A percentile compares a stretch with the other conserved stretches of the same genome.
phyloP scores from a whole-genome alignment of 2,329 filamentous ascomycete genomes.

The Triangularia setosa region DNA sequence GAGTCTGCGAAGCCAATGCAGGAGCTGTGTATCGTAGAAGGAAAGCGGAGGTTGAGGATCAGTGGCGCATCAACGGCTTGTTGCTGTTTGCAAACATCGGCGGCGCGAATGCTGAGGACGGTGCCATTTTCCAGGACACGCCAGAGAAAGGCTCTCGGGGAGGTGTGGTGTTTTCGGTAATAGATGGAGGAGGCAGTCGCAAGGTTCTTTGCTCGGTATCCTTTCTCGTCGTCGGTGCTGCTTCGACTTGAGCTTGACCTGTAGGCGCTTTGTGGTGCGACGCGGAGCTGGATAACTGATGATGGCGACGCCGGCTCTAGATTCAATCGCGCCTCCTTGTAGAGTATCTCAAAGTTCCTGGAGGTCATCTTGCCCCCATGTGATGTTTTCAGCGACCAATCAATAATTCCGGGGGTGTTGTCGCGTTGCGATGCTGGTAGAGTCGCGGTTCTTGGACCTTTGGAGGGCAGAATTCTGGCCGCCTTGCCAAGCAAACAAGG shows the following conservation, averaged over 20 bases:
- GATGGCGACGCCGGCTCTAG: conserved; percentile 68
- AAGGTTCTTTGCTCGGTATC: conserved; percentile 68
- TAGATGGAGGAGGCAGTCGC: conserved; percentile 79
- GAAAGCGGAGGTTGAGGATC: conserved; percentile 74
- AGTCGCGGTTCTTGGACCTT: conserved; percentile 21
- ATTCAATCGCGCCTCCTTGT: conserved; percentile 83
- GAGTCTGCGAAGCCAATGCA: conserved; percentile 82
- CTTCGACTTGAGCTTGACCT: conserved; percentile 31
- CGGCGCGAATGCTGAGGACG: conserved; percentile 75
- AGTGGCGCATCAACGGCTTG: conserved; percentile 66
- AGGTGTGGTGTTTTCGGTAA: conserved; percentile 70
- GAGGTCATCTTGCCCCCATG: conserved; percentile 66
- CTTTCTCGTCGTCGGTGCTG: conserved; percentile 62
- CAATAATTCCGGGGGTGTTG: conserved; percentile 15
- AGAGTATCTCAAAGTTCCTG: conserved; percentile 62
- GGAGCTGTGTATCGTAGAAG: conserved; percentile 65
- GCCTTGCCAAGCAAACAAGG: conserved; percentile 12
- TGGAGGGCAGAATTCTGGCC: conserved; percentile 28
- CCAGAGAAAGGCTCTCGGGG: conserved; percentile 88
- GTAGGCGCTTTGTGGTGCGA: conserved; percentile 48
- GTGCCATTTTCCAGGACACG: conserved; percentile 76
- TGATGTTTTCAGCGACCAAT: conserved; percentile 22
- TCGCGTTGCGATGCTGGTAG: conserved; percentile 18
- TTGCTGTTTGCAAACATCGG: conserved; percentile 71
- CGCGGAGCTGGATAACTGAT: conserved; percentile 66